Percentiles rank a stretch among this genome's conserved stretches.
These are phyloP conservation scores for Russula griseocarnosa DNA, from an alignment of 768 basidiomycete species.

Conservation along the genomic window DNA sequence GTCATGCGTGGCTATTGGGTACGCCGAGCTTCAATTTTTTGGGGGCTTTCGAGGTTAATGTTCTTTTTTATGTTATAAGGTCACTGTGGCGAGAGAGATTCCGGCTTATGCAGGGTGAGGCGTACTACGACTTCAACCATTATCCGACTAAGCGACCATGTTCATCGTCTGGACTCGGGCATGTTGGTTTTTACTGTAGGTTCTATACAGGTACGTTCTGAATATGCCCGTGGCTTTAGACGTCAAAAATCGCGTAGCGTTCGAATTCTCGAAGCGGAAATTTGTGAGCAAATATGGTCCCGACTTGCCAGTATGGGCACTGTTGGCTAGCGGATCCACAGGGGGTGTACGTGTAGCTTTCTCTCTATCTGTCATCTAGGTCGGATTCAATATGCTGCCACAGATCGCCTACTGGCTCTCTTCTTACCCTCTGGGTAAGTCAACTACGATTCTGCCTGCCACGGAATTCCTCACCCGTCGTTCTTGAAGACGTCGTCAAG, in stretches of 20 bases:
- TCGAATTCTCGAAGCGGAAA: constrained; percentile 82
- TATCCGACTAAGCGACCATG: too few species aligned
- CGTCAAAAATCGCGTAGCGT: constrained; percentile 46
- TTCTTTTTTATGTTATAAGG: constrained; percentile 41
- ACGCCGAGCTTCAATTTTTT: constrained; percentile 21
- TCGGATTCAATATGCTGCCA: not conserved
- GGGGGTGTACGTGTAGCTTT: constrained; percentile 58
- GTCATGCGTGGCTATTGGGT: constrained; percentile 99
- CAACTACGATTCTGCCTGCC: not conserved
- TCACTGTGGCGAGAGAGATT: constrained; percentile 89
- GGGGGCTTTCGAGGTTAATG: not conserved
- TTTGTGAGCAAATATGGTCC: constrained; percentile 62
- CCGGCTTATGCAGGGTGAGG: constrained; percentile 88
- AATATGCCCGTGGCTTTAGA: not conserved
- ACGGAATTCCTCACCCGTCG: not conserved
- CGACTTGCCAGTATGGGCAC: constrained; percentile 77
- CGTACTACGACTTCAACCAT: not conserved
- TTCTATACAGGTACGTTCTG: constrained; percentile 59
- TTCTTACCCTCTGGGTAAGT: constrained; percentile 78
- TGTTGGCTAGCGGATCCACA: constrained; percentile 76
- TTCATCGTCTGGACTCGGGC: not conserved
- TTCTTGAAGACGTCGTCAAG: constrained; percentile 74
- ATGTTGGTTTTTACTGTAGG: constrained; percentile 41
- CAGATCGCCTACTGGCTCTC: constrained; percentile 91
- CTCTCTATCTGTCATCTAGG: not conserved